These are phyloP conservation scores for Scheffersomyces cryptocercus DNA, from an alignment of 1,139 yeast genomes.

Conservation along the genomic window DNA sequence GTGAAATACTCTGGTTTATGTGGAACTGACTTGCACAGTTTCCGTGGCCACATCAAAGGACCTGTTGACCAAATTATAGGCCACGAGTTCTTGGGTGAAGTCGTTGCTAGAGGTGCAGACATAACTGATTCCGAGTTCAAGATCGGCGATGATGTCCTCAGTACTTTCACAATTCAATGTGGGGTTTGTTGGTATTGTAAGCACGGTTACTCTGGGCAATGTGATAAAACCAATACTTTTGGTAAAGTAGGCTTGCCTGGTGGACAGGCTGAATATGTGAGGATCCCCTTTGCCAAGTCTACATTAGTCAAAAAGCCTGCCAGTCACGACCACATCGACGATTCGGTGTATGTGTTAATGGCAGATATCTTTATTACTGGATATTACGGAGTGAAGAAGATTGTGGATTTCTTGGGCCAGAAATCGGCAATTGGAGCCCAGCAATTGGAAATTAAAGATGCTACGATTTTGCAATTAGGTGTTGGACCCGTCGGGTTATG, in stretches of 20 bases:
- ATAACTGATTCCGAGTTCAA: conserved; percentile 31
- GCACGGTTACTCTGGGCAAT: conserved; percentile 54
- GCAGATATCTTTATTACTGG: conserved; percentile 72
- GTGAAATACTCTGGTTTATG: conserved; percentile 58
- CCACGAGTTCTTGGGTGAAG: conserved; percentile 50
- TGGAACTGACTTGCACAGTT: conserved; percentile 64
- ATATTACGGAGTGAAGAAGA: conserved; percentile 55
- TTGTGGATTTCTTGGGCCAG: conserved; percentile 37
- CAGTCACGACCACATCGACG: conserved; percentile 29
- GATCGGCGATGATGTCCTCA: conserved; percentile 48
- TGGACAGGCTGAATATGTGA: conserved; percentile 61
- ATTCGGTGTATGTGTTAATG: conserved; percentile 56
- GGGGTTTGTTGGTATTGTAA: conserved; percentile 57
- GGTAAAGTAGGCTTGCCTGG: conserved; percentile 58
- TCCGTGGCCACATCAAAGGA: conserved; percentile 53
- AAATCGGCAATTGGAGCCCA: conserved; percentile 15
- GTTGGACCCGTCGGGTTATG: conserved; percentile 70
- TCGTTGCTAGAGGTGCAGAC: conserved; percentile 38
- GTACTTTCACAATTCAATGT: conserved; percentile 58
- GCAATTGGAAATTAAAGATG: conserved; percentile 25
- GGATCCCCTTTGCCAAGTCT: conserved; percentile 57
- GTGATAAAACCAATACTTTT: conserved; percentile 52
- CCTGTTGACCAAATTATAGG: conserved; percentile 49
- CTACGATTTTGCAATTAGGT: conserved; percentile 54
- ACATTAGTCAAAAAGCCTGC: conserved; percentile 47